Conservation (phyloP, 1,284 basidiomycete species). For the Rhodotorula sp. region DNA sequence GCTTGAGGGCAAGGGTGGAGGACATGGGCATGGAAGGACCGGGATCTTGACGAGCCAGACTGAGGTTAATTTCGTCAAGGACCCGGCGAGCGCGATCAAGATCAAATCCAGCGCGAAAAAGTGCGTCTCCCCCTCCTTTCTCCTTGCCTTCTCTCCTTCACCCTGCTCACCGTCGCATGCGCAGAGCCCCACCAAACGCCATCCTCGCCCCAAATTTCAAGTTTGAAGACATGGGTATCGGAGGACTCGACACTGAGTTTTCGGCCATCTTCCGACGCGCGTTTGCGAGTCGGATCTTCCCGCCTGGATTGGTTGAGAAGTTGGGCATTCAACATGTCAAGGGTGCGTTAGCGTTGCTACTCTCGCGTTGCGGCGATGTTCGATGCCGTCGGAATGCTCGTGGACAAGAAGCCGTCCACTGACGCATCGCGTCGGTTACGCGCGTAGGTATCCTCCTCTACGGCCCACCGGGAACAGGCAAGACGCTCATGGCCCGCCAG, state of each 20-base stretch:
- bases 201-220: slow-evolving; percentile 98
- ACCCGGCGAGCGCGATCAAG: slow-evolving; percentile 75
- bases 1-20: slow-evolving; percentile 52
- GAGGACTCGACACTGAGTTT: slow-evolving; percentile 94
- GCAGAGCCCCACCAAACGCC: slow-evolving; percentile 83
- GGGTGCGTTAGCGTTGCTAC: slow-evolving; percentile 56
- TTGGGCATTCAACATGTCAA: slow-evolving; percentile 99
- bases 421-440: background rate
- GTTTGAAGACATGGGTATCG: slow-evolving; percentile 99
- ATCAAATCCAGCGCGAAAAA: slow-evolving; percentile 90
- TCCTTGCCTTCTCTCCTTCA: background rate
- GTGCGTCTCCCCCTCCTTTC: slow-evolving; percentile 49
- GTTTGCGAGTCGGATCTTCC: slow-evolving; percentile 97
- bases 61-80: slow-evolving; percentile 84
- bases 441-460: slow-evolving; percentile 80
- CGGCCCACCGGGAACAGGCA: slow-evolving; percentile 97
- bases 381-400: background rate
- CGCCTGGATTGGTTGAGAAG: slow-evolving; percentile 93
- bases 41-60: slow-evolving; percentile 89
- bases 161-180: background rate
- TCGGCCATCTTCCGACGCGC: slow-evolving; percentile 96
- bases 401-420: background rate
- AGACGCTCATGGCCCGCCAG: slow-evolving; percentile 96
- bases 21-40: slow-evolving; percentile 48
- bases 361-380: background rate